These are phyloP conservation scores for Naganishia vaughanmartiniae DNA, from an alignment of 768 basidiomycete species.

Conservation along the genomic window DNA sequence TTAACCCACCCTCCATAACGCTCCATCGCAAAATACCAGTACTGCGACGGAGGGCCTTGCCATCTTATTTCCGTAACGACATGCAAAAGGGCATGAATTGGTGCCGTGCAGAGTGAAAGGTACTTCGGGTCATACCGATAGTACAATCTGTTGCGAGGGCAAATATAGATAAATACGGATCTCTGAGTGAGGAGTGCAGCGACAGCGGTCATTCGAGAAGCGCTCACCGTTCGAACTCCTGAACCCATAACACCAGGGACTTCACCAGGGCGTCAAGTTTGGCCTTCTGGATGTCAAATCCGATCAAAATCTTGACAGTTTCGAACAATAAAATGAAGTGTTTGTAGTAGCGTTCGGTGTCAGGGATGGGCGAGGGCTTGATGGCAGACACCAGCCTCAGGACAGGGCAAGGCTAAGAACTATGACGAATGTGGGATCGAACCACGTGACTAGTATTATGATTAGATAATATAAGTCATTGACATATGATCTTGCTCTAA, in stretches of 20 bases:
- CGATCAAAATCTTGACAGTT: neutral
- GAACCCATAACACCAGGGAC: neutral
- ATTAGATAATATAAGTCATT: too few species aligned
- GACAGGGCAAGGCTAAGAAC: too few species aligned
- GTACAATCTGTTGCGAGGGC: neutral
- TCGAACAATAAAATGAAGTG: neutral
- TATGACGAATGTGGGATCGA: too few species aligned
- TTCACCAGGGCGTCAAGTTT: neutral
- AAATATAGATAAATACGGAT: neutral
- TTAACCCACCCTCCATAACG: neutral
- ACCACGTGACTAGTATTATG: too few species aligned
- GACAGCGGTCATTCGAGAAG: too few species aligned
- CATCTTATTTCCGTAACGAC: neutral
- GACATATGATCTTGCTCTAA: too few species aligned
- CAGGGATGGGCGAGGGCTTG: too few species aligned
- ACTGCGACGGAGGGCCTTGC: neutral
- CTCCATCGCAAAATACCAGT: slow-evolving; percentile 5
- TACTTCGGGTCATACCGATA: neutral
- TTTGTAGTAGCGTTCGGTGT: neutral
- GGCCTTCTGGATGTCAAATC: neutral
- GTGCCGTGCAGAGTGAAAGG: neutral
- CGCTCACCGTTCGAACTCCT: neutral
- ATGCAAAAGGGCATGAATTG: neutral
- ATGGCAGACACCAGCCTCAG: too few species aligned
- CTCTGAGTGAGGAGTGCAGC: neutral